Base-by-base conservation (phyloP, 345 rosid species). In the Salix caprea region DNA sequence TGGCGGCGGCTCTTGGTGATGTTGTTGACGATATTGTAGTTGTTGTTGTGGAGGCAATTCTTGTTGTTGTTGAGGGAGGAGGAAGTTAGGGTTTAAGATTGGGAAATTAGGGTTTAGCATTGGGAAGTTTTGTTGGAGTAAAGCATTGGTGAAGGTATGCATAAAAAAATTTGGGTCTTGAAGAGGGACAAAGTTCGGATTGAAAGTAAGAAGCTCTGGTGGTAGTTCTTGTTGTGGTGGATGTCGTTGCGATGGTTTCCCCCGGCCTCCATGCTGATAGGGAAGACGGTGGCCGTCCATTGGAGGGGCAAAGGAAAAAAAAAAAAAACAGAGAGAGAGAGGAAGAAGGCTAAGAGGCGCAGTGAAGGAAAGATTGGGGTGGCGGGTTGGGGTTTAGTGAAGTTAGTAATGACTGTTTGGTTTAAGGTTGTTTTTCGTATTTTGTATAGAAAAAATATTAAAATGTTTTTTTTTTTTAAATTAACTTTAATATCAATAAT, bases 91-190 rank as follows among this genome's bases (percentile, higher is more conserved):
- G 81, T 79, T 84, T 48, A 73, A 50, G 11, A 46, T 46, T 15
- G 86, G 12, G 65, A 78, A 67, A 79, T 74, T 85, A 69, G 86
- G 79, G 81, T 79, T 84, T 48, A 73, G 69, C n/a, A 46, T 46
- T 15, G 86, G 12, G 65, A 78, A 67, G 82, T 74, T 85, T 67
- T 82, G 87, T 19, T 56, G 89, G 73, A 78, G 54, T 26, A 70
- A 72, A 48, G 70, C 71, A 54, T 74, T 81, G 28, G 74, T 68
- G 7, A 72, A 69, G 88, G 75, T 79, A n/a, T 73, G 81, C 10
- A 68, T 18, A 64, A 64, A 84, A 9, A 74, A 19, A 58, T 79
- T 84, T 0, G 90, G 86, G 70, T 73, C 81, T 72, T 77, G 85
- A 24, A 74, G 61, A 58, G 32, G 70, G 60, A 46, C 50, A 46